Percentiles rank a stretch among this genome's conserved stretches.
phyloP scores from a whole-genome alignment of 1,284 basidiomycete genomes.

The Cryptococcus sp. region DNA sequence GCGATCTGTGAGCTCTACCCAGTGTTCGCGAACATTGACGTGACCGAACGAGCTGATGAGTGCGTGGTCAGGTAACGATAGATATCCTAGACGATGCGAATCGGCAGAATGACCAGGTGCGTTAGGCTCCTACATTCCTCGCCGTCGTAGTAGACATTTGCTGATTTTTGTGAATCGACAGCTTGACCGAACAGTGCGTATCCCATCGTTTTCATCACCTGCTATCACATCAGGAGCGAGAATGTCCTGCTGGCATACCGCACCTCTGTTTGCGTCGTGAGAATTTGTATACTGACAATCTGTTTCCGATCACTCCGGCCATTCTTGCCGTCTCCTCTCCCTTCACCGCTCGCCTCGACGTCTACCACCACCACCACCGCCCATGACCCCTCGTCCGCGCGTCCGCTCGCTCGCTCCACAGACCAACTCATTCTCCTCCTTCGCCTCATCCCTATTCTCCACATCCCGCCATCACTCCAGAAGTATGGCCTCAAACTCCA shows the following conservation, averaged over 20 bases:
- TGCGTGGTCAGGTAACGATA: conserved; percentile 45
- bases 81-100: conserved; percentile 52
- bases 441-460: conserved; percentile 51
- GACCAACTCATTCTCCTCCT: conserved; percentile 47
- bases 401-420: conserved; percentile 7
- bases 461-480: conserved; percentile 49
- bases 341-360: background rate
- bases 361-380: background rate
- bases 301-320: background rate
- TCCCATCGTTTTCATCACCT: background rate
- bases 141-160: background rate
- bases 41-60: background rate
- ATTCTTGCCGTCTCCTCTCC: background rate
- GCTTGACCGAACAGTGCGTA: conserved; percentile 46
- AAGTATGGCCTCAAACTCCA: conserved; percentile 44
- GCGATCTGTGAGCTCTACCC: conserved; percentile 42
- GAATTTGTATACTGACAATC: background rate
- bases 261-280: too few species aligned
- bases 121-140: conserved; percentile 4
- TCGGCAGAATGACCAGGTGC: conserved; percentile 49
- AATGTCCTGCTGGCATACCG: too few species aligned
- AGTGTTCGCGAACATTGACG: too few species aligned
- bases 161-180: conserved; percentile 18
- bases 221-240: background rate
- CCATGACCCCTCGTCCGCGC: background rate